Evolutionary conservation across 805 yeast species (phyloP).

Genomic region (Candida namnaoensis): DNA sequence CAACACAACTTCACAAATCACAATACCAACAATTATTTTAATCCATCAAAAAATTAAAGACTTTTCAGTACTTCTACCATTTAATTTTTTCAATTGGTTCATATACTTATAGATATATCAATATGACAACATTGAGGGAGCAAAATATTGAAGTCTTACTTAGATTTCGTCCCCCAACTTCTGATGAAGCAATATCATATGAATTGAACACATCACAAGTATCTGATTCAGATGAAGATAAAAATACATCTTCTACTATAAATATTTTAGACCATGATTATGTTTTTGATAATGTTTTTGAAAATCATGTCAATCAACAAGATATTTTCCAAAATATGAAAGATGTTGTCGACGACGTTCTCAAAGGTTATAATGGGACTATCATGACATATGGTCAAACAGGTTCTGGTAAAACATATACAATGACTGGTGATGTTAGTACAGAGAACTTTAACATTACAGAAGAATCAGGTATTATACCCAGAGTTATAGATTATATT

Average conservation of each 20-base stretch:
- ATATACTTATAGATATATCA: too few relatives aligned
- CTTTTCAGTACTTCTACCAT: too few relatives aligned
- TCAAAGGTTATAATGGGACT: conserved; percentile 72
- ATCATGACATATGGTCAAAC: conserved; percentile 76
- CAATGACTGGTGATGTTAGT: conserved; percentile 53
- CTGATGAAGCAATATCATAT: neutral
- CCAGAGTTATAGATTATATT: conserved; percentile 59
- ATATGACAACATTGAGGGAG: neutral
- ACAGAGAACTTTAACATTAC: conserved; percentile 13
- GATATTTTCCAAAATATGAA: conserved; percentile 19
- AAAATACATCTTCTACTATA: too few relatives aligned
- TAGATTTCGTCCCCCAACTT: neutral
- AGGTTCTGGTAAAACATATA: conserved; percentile 68
- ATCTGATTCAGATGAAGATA: neutral
- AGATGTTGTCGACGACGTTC: conserved; percentile 60
- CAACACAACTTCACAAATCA: too few relatives aligned
- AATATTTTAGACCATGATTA: too few relatives aligned
- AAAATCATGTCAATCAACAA: too few relatives aligned
- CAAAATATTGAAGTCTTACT: neutral
- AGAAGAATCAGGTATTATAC: conserved; percentile 55
- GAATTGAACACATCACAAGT: too few relatives aligned
- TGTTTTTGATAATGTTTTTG: too few relatives aligned
- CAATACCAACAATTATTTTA: too few relatives aligned
- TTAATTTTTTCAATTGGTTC: too few relatives aligned
- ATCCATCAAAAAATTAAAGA: too few relatives aligned